Conservation (phyloP, 176 grass and related monocot species). For the Dactylis glomerata region DNA sequence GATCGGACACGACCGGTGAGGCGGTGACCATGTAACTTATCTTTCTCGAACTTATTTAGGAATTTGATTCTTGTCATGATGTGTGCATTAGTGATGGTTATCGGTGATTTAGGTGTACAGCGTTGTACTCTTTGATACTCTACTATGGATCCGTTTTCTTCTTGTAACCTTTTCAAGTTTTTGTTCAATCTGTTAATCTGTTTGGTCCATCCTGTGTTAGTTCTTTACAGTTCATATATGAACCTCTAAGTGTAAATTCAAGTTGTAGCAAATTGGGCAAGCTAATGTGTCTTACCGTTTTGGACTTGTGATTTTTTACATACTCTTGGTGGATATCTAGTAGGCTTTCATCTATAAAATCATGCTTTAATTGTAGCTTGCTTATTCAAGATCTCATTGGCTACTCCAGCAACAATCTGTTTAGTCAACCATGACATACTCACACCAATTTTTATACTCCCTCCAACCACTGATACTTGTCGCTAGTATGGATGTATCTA, state of each 20-base stretch:
- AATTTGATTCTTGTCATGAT: constrained; percentile 18
- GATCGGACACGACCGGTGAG: constrained; percentile 7
- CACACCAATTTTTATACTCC: neutral
- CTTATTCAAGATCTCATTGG: neutral
- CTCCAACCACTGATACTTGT: too few relatives aligned
- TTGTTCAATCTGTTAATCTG: constrained; percentile 19
- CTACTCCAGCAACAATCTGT: neutral
- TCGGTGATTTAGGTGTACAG: constrained; percentile 32
- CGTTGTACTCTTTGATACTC: neutral
- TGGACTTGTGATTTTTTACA: neutral
- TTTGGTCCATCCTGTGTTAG: neutral
- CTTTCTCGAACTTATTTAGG: neutral
- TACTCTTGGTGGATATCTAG: neutral
- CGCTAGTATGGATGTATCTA: too few relatives aligned
- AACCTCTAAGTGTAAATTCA: neutral
- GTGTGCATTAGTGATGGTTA: constrained; percentile 24
- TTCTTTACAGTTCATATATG: neutral
- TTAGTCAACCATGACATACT: neutral
- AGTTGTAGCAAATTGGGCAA: neutral
- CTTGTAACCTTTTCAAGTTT: neutral
- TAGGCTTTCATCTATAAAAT: neutral
- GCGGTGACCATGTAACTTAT: constrained; percentile 8
- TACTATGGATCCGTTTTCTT: constrained; percentile 11
- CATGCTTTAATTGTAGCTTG: neutral
- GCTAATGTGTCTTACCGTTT: neutral